Base-by-base conservation (phyloP, 768 basidiomycete species). In the Pleurotus pulmonarius region DNA sequence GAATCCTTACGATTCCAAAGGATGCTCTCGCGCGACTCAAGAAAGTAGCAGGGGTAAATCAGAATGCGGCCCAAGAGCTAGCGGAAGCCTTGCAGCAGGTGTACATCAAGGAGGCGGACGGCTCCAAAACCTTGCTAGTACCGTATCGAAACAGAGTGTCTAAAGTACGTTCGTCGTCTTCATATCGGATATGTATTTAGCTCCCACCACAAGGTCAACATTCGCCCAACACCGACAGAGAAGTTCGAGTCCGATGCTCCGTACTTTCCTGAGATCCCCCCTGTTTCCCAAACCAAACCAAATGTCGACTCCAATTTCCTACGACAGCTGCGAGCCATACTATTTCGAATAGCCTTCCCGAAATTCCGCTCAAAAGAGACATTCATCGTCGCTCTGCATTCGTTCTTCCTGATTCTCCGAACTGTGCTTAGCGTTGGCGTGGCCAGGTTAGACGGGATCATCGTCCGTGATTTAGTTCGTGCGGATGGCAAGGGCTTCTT, bases 341-440 rank as follows among this genome's bases (percentile, higher is more conserved):
- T 94, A 2, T 69, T 83, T 25, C 83, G 87, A 18, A 83, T 97
- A 58, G 85, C 80, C 18, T 84, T 87, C 63, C 90, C 83, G 16
- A 82, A 78, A 39, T 77, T 74, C 60, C 74, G 70, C 24, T 83
- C 84, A 1, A 86, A 86, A 60, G 94, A 98, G 64, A 76, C 86
- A 0, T 73, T 87, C 29, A 76, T 97, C 37, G 76, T 98, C 15
- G 70, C 82, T 5, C 68, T 87, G 0, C 95, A 98, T 70, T 92
- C 92, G 0, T 81, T 80, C 56, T 98, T 98, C 70, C 80, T 98
- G 53, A 81, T 98, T 2, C 70, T 91, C 22, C 74, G 96, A 39
- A 97, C 96, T 0, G 81, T 95, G 2, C 78, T 98, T 18, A 94
- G 92, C 62, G 83, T 98, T 3, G 82, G 83, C 5, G 95, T 96